Percentiles rank a stretch among this genome's conserved stretches.
Conservation (phyloP, 192 early-diverging fungal species). For the Backusella circina region DNA sequence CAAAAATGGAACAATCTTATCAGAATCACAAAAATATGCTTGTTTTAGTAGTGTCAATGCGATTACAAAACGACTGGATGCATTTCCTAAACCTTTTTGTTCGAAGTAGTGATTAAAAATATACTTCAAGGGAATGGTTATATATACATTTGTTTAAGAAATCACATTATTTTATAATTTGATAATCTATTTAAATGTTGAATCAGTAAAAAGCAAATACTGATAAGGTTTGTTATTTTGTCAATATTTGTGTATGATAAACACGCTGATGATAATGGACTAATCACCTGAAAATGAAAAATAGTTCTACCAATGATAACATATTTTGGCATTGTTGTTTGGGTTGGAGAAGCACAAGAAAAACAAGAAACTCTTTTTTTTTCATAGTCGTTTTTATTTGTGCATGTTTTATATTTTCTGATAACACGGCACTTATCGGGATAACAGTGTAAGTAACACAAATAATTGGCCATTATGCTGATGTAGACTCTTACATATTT, state of each 20-base stretch:
- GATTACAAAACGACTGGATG: neutral
- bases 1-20: neutral
- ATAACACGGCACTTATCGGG: neutral
- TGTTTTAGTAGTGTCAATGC: neutral
- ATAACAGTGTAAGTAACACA: neutral
- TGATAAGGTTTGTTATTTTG: neutral
- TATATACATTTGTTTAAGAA: too few species aligned
- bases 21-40: neutral
- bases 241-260: neutral
- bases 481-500: neutral
- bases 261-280: neutral
- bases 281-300: neutral
- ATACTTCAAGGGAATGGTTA: too few species aligned
- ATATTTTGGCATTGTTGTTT: neutral
- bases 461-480: neutral
- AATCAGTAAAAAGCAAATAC: neutral
- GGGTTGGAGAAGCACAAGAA: neutral
- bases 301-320: neutral
- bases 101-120: too few species aligned
- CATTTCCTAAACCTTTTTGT: neutral
- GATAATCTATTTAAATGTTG: too few species aligned
- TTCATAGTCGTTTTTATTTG: neutral
- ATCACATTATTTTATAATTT: too few species aligned
- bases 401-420: neutral
- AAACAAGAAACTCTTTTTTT: neutral